These are phyloP conservation scores for Porcisia deanei DNA, from an alignment of 208 protist genomes.

Conservation along the genomic window DNA sequence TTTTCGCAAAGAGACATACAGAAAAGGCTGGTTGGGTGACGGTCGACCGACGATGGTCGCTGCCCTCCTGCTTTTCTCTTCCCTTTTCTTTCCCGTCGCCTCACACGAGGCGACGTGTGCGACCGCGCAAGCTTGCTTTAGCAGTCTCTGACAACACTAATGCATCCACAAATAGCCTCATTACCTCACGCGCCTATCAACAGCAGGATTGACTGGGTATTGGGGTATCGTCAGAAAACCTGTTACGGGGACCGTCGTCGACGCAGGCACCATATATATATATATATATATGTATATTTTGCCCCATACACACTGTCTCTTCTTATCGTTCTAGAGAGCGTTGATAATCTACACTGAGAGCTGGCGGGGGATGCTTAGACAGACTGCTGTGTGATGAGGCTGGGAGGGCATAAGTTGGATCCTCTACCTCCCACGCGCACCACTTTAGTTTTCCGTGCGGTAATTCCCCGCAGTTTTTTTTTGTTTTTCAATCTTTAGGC, in stretches of 20 bases:
- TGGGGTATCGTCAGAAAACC: too few species aligned
- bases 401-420: too few species aligned
- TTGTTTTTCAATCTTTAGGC: too few species aligned
- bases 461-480: too few species aligned
- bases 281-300: neutral
- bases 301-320: neutral
- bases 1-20: neutral
- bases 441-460: too few species aligned
- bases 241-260: neutral
- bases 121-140: neutral
- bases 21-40: neutral
- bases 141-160: neutral
- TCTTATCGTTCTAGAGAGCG: slow-evolving; percentile 7
- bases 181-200: too few species aligned
- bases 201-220: too few species aligned
- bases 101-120: neutral
- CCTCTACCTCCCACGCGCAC: too few species aligned
- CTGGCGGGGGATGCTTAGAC: too few species aligned
- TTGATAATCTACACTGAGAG: neutral
- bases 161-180: neutral
- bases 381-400: too few species aligned
- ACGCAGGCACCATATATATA: neutral
- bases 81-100: neutral
- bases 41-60: neutral
- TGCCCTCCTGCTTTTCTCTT: neutral